These are phyloP conservation scores for Echinochloa phyllopogon DNA, from an alignment of 176 grass and related monocot species.

Conservation along the genomic window DNA sequence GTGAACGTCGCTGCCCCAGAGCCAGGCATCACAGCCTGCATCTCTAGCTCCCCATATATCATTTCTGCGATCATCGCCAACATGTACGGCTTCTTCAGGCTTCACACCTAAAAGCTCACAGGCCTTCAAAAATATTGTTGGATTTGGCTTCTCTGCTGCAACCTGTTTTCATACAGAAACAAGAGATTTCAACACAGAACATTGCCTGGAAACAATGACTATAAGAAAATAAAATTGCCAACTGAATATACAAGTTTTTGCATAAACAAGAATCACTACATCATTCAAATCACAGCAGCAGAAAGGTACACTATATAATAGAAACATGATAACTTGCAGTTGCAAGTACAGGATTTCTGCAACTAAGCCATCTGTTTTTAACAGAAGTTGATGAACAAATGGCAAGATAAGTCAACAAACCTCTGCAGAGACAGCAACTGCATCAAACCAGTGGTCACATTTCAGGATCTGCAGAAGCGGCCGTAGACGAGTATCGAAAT, in stretches of 20 bases:
- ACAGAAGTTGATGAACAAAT: background rate
- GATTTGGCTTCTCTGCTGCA: conserved; percentile 88
- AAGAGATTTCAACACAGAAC: background rate
- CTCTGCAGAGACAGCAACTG: conserved; percentile 84
- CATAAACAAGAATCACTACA: background rate
- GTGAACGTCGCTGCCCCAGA: conserved; percentile 76
- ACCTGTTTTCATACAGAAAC: conserved; percentile 49
- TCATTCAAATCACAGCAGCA: background rate
- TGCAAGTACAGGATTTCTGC: background rate
- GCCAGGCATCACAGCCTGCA: conserved; percentile 87
- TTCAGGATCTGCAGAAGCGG: conserved; percentile 72
- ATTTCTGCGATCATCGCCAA: conserved; percentile 82
- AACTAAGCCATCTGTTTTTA: background rate
- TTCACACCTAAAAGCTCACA: conserved; percentile 75
- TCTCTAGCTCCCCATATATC: conserved; percentile 89
- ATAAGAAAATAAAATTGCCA: background rate
- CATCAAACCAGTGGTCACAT: conserved; percentile 88
- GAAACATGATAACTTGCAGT: background rate
- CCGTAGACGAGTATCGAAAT: conserved; percentile 79
- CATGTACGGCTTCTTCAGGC: conserved; percentile 81
- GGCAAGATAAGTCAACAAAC: conserved; percentile 28
- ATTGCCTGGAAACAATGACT: background rate
- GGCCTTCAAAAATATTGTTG: conserved; percentile 90
- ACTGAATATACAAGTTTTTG: background rate
- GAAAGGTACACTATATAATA: background rate